Base-by-base conservation (phyloP, 1,284 basidiomycete species). In the Ustilago cynodontis region DNA sequence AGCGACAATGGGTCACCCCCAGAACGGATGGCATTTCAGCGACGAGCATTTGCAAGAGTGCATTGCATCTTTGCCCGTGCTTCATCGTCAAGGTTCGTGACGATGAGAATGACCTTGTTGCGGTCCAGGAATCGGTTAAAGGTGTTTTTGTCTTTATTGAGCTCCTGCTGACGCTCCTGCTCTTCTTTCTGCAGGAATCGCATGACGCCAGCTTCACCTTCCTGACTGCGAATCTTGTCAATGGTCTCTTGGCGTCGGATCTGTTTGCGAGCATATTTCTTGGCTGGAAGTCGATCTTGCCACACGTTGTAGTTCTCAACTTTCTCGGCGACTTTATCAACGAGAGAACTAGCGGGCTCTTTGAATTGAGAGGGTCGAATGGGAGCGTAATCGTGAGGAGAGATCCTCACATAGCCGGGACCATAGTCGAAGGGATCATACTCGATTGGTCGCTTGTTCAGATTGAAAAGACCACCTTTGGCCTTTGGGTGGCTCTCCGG, bases 361-460 rank as follows among this genome's bases (percentile, higher is more conserved):
- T 52, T 41, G 56, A 39, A 51, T n/a, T 54, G 56, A 2, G 66
- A 63, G 1, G 66, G 66, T 43, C 47, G 50, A 9, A 69, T 5
- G 1, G 50, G 61, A 13, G 39, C 47, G 43, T 63, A 59, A 13
- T 59, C 52, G 10, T 59, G 24, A 2, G 54, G 66, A 26, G 4
- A 22, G 28, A 68, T 53, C 3, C 28, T 47, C n/a, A 51, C 29
- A 43, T 57, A 59, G n/a, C 47, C 51, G 5, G 51, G 33, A 3
- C 60, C 66, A 52, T 69, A 69, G 57, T 69, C 60, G 28, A 69
- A 69, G 0, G 66, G 60, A n/a, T 64, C 66, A 51, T 64, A 69
- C 9, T 59, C 56, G 45, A 68, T 68, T 0, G 66, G 66, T 16
- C 58, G 45, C 39, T 69, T 69, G 55, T 57, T 59, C 7, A 68